Evolutionary conservation across 768 basidiomycete genomes (phyloP), one percentile per base, ranked within the genome.

Genomic region (Suillus alpinus): DNA sequence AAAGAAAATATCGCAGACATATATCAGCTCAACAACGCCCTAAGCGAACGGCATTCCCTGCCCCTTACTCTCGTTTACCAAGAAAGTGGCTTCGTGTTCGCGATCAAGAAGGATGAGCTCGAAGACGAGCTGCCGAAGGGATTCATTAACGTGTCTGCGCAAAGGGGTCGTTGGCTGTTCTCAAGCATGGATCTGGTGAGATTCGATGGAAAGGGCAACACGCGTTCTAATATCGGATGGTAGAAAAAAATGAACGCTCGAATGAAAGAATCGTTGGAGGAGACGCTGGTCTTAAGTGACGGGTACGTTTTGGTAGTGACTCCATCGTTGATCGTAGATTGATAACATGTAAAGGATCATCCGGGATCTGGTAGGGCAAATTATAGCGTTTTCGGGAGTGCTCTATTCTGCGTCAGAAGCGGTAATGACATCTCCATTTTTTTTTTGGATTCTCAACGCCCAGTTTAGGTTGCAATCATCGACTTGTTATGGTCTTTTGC

Each of bases 401-500:
- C 77, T 99, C 29, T 96, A 96, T 77, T 90, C 91, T 61, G 90
- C 91, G 7, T 92, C 93, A 0, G 97, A 98, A 77, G 94, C 94
- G 26, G 91, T 94, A 64, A 26, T 26, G 10, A 12, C 63, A 26
- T 7, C 40, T 40, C 55, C 12, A 8, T 20, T 26, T 6, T 20
- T 26, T 6, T 6, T 43, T 23, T 56, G 18, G 6, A 37, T 65
- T 34, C n/a, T 18, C 26, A 60, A 34, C 55, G 31, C 37, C 37
- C 13, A 2, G 16, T 29, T 23, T 52, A 94, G 93, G 82, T 97
- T 20, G 93, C 95, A 0, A 76, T 94, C 59, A 74, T 96, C 1
- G 97, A 99, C 69, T 89, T 98, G 80, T 74, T 98, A 3, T 90
- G 90, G 84, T 86, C 92, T 5, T 96, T 95, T 70, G 88, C 95